Evolutionary conservation across 2,329 filamentous ascomycete species (phyloP).

Genomic region (Apiospora koreana): DNA sequence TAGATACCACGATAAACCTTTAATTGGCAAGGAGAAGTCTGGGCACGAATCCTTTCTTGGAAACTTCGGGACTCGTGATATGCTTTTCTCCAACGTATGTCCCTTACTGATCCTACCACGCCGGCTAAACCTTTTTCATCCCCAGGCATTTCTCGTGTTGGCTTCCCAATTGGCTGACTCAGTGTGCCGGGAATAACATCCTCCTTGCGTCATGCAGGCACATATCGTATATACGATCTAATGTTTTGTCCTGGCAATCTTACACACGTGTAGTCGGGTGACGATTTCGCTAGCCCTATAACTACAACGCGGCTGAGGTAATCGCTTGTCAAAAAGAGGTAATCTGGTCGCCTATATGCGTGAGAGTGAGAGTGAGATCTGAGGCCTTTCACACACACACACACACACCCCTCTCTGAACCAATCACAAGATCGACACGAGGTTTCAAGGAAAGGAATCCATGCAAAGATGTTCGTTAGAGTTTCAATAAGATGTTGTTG

Average conservation of each 20-base stretch:
- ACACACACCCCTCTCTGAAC: not conserved
- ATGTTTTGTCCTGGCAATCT: not conserved
- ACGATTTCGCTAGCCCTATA: no score
- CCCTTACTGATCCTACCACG: not conserved
- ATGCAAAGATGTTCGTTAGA: not conserved
- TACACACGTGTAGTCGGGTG: not conserved
- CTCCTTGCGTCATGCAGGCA: no score
- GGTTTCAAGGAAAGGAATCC: not conserved
- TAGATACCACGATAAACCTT: constrained; percentile 1
- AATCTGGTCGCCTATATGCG: no score
- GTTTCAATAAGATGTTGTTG: not conserved
- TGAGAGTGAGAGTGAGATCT: no score
- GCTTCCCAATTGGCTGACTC: not conserved
- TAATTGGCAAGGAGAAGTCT: not conserved
- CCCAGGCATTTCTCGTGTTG: no score
- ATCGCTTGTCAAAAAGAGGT: no score
- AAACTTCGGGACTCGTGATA: not conserved
- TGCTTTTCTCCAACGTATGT: not conserved
- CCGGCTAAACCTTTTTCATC: not conserved
- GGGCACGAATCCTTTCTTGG: not conserved
- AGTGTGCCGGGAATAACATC: not conserved
- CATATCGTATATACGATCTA: not conserved
- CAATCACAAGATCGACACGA: not conserved
- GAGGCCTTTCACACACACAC: no score
- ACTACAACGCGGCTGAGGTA: no score